A percentile compares a stretch with the other conserved stretches of the same genome.
Evolutionary conservation across 2,329 filamentous ascomycete species (phyloP).

Genomic region (Salinomyces thailandicus): DNA sequence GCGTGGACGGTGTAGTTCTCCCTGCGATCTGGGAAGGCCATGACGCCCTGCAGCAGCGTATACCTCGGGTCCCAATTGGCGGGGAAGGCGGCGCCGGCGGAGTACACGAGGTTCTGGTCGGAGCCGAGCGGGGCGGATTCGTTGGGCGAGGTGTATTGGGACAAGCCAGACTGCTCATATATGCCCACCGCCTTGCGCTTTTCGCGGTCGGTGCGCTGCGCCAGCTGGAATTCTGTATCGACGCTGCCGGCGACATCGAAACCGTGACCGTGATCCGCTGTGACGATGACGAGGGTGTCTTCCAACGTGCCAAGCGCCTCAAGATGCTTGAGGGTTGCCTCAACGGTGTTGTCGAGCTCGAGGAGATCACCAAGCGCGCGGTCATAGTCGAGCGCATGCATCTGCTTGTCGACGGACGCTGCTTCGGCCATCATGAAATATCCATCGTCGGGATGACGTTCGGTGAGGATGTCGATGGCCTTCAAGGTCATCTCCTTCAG

Average conservation of each 20-base stretch:
- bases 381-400: conserved; percentile 78
- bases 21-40: conserved; percentile 61
- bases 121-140: conserved; percentile 16
- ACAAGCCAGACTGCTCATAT: conserved; percentile 63
- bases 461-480: conserved; percentile 66
- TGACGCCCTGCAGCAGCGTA: conserved; percentile 62
- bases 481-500: conserved; percentile 86
- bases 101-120: conserved; percentile 43
- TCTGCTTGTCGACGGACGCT: conserved; percentile 80
- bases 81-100: conserved; percentile 65
- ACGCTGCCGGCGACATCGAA: conserved; percentile 78
- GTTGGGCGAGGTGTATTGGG: conserved; percentile 60
- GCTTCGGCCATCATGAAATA: conserved; percentile 86
- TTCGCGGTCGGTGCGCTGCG: conserved; percentile 53
- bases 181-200: conserved; percentile 67
- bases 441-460: conserved; percentile 44
- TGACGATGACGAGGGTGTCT: conserved; percentile 68
- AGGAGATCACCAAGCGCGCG: conserved; percentile 74
- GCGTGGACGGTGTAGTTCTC: conserved; percentile 56
- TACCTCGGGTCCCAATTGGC: conserved; percentile 78
- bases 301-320: conserved; percentile 55
- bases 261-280: conserved; percentile 81
- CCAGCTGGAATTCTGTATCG: conserved; percentile 65
- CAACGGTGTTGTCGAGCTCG: conserved; percentile 74
- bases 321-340: conserved; percentile 62